phyloP scores from a whole-genome alignment of 345 rosid species.

The Syzygium aromaticum region DNA sequence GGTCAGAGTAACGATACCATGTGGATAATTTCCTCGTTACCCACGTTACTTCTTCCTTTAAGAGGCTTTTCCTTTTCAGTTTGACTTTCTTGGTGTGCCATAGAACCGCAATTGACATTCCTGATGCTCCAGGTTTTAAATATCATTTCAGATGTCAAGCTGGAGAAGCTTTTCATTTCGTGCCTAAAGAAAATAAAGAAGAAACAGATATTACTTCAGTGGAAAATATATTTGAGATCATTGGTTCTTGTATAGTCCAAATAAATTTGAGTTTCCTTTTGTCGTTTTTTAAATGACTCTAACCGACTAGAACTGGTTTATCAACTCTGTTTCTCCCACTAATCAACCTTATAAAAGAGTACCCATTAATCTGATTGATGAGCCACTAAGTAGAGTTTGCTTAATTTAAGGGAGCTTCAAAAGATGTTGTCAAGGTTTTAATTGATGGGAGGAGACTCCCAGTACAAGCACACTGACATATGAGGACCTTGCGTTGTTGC shows the following conservation, averaged over 20 bases:
- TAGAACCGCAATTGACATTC: background rate
- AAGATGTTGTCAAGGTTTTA: background rate
- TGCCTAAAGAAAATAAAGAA: background rate
- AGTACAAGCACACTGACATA: background rate
- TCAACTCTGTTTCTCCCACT: background rate
- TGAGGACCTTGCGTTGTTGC: background rate
- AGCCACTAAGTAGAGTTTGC: background rate
- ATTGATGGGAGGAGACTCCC: background rate
- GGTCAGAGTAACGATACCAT: background rate
- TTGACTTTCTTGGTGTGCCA: background rate
- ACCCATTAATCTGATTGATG: background rate
- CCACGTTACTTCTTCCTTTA: background rate
- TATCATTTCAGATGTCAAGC: background rate
- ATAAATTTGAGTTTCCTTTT: background rate
- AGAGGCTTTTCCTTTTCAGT: background rate
- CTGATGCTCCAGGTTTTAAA: background rate
- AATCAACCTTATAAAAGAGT: background rate
- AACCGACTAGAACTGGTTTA: background rate
- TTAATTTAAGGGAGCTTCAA: background rate
- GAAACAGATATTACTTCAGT: background rate
- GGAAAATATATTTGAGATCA: background rate
- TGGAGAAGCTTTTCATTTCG: background rate
- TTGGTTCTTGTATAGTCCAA: background rate
- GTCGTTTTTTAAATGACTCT: background rate
- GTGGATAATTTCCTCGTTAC: background rate